Conservation (phyloP, 2,329 filamentous ascomycete genomes). For the Cladosporium sp. region DNA sequence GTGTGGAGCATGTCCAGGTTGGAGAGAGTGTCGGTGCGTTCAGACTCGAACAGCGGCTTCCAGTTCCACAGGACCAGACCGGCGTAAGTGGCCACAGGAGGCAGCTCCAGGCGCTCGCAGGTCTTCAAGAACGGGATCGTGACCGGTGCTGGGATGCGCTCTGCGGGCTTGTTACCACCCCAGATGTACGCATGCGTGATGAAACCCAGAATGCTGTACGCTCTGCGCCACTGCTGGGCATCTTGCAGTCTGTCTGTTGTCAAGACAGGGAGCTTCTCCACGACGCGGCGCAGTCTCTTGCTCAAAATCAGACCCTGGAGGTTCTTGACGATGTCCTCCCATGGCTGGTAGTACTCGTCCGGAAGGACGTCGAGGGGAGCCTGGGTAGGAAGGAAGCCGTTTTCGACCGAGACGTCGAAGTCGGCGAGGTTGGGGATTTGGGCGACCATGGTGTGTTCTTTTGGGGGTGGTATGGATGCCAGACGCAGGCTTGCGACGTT, state of each 20-base stretch:
- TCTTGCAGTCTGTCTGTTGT: slow-evolving; percentile 76
- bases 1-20: slow-evolving; percentile 86
- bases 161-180: slow-evolving; percentile 71
- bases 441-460: slow-evolving; percentile 34
- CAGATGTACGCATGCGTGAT: slow-evolving; percentile 85
- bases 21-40: slow-evolving; percentile 75
- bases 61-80: slow-evolving; percentile 95
- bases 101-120: slow-evolving; percentile 71
- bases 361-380: slow-evolving; percentile 75
- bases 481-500: slow-evolving; percentile 35
- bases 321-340: slow-evolving; percentile 83
- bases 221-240: slow-evolving; percentile 86
- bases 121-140: slow-evolving; percentile 77
- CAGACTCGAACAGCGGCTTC: slow-evolving; percentile 81
- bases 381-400: slow-evolving; percentile 84
- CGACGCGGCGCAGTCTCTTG: slow-evolving; percentile 72
- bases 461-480: slow-evolving; percentile 18
- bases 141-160: slow-evolving; percentile 72
- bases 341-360: slow-evolving; percentile 89
- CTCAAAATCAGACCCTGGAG: slow-evolving; percentile 83
- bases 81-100: slow-evolving; percentile 90
- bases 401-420: slow-evolving; percentile 72
- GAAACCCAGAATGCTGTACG: slow-evolving; percentile 74
- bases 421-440: slow-evolving; percentile 56
- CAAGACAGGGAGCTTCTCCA: slow-evolving; percentile 78